Base-by-base conservation (phyloP, 192 early-diverging fungal genomes). In the Backusella westeae region DNA sequence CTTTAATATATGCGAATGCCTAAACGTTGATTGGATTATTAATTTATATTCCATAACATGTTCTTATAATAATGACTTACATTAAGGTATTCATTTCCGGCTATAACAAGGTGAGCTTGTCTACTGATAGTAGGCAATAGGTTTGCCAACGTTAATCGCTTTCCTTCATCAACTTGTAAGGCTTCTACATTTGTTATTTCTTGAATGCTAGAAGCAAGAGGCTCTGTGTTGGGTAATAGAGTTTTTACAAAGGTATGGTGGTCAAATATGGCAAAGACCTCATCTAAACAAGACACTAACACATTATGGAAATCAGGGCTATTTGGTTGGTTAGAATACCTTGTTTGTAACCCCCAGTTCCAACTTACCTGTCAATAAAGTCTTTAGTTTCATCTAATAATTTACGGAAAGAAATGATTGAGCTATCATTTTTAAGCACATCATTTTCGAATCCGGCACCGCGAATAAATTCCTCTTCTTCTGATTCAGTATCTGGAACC, bases 371-470 rank as follows among this genome's bases (percentile, higher is more conserved):
- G 70, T 97, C 95, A 65, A 97, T 85, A 56, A 95, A 91, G 79
- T 99, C 96, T 29, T 93, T 90, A 2, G 93, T 93, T 85, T 97
- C 95, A 82, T 97, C 90, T 71, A 99, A 78, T 56, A 97, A 84
- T 38, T 81, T 86, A 39, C 87, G 85, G 36, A 99, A 87, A 36
- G 88, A 83, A 7, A 88, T 44, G 19, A 39, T 32, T 9, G 67
- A 42, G 26, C 26, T 44, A 19, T 53, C 69, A 32, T 66, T 71
- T 15, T 72, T 66, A 41, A 42, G 15, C 15, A 39, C 67, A 14
- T 73, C 44, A 12, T 79, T 73, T 67, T 84, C 82, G 65, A 80
- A 82, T 12, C 90, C 89, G 32, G 85, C 88, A 36, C 93, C 85
- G 23, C 78, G 46, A 4, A 95, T 73, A 2, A 94, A 90, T 52